Evolutionary conservation across 495 filamentous ascomycete species (phyloP), one percentile per base, ranked within the genome.

Genomic region (Amorphotheca resinae): DNA sequence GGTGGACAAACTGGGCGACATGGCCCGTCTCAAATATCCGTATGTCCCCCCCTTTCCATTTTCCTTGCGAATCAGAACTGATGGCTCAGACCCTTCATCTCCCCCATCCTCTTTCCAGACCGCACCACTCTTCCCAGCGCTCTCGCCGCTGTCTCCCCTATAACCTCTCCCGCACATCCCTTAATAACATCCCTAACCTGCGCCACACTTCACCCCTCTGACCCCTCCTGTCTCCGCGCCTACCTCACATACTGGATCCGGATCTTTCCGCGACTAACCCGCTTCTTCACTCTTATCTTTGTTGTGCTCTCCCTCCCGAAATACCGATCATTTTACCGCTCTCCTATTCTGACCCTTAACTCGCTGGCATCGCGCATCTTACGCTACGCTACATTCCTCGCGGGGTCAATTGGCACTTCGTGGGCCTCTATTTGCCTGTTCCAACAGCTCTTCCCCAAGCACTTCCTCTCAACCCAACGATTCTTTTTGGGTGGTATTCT

Each of bases 391-490:
- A 65, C 79, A 3, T 86, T 91, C 46, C 64, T 88, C 9, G 86
- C 87, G 2, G 79, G 81, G 11, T 69, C 80, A 15, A 71, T 91
- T 28, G 82, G 83, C 20, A 86, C 86, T 0, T 69, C 76, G 26
- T 98, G 91, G 91, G 87, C 73, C 12, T 77, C 76, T 46, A 76
- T 94, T 48, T 98, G 91, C 63, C 70, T 94, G 54, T 82, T 93
- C 64, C 82, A 89, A 58, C 64, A 72, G 22, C 68, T 80, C 45
- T 67, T 98, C 8, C 87, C 91, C 0, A 70, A 80, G 16, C 65
- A 70, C 0, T 68, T 83, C 15, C 63, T 95, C n/a, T 75, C 88
- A 0, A 85, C 76, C 3, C 77, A 83, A 53, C 73, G 91, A 3
- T 89, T 88, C 66, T 93, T 87, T 68, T 60, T 95, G 2, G 87